Conservation (phyloP, 192 early-diverging fungal genomes). For the Rhizophagus clarus region DNA sequence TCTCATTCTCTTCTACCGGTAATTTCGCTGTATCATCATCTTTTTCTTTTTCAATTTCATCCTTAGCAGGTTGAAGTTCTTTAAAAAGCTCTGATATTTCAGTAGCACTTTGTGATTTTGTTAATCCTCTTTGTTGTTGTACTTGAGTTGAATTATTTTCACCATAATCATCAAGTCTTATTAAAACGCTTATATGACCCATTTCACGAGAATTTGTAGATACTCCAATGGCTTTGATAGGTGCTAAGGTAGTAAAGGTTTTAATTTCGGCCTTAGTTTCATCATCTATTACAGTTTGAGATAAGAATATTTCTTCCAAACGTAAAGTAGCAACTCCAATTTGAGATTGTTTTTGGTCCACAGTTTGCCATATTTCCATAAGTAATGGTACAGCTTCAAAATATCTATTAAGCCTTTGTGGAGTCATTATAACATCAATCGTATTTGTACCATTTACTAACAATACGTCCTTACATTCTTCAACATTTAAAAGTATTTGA, state of each 20-base stretch:
- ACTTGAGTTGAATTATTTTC: not conserved
- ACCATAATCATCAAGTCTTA: constrained; percentile 30
- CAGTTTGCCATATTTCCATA: constrained; percentile 28
- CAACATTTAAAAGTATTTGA: constrained; percentile 3
- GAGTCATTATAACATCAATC: constrained; percentile 29
- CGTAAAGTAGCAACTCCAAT: constrained; percentile 22
- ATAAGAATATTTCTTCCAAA: constrained; percentile 27
- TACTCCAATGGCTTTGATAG: constrained; percentile 27
- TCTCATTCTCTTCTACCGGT: not conserved
- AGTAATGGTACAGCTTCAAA: constrained; percentile 32
- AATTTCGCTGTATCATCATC: not conserved
- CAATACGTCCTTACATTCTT: not conserved
- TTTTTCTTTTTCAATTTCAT: not conserved
- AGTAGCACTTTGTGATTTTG: not conserved
- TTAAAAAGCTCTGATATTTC: not conserved
- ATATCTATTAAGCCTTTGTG: constrained; percentile 21
- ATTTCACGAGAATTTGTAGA: constrained; percentile 13
- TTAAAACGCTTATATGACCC: constrained; percentile 27
- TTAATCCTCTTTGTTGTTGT: not conserved
- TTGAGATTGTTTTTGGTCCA: constrained; percentile 18
- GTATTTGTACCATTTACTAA: constrained; percentile 25
- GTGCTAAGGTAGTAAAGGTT: constrained; percentile 25
- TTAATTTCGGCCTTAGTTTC: constrained; percentile 13
- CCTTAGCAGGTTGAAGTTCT: not conserved
- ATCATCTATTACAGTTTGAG: constrained; percentile 25